Evolutionary conservation across 345 rosid species (phyloP).

Genomic region (Gossypium australe): DNA sequence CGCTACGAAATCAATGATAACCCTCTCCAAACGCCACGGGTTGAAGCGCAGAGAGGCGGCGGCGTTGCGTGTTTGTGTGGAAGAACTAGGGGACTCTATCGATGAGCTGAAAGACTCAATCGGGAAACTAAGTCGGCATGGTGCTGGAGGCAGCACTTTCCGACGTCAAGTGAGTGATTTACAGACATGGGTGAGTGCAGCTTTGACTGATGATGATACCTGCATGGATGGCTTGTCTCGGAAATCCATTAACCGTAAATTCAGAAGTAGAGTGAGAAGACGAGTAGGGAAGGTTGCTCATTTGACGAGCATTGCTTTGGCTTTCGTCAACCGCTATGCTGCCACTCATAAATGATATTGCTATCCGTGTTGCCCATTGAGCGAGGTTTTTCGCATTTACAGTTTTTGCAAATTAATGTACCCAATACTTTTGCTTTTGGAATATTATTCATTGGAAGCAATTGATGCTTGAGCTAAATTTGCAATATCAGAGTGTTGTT

Average conservation of each 20-base stretch:
- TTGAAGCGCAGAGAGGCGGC: conserved; percentile 28
- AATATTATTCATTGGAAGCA: not conserved
- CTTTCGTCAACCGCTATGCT: conserved; percentile 3
- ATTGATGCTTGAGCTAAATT: not conserved
- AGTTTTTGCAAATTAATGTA: not conserved
- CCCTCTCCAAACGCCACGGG: conserved; percentile 22
- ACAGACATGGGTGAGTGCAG: conserved; percentile 47
- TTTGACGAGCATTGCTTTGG: conserved; percentile 10
- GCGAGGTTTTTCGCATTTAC: not conserved
- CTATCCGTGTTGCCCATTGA: not conserved
- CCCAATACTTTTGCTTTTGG: not conserved
- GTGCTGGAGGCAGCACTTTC: not conserved
- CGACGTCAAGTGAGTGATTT: conserved; percentile 21
- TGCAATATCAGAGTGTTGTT: not conserved
- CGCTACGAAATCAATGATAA: conserved; percentile 23
- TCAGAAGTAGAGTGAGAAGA: not conserved
- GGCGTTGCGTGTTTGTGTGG: conserved; percentile 43
- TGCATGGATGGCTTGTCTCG: conserved; percentile 29
- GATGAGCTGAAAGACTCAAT: conserved; percentile 43
- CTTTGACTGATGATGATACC: conserved; percentile 34
- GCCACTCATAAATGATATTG: not conserved
- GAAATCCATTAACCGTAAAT: not conserved
- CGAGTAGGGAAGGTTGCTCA: not conserved
- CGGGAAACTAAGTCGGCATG: conserved; percentile 24
- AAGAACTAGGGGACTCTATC: conserved; percentile 42